Conservation (phyloP, 108 stramenopile genomes). For the Cyclotella choctawhatcheeana region DNA sequence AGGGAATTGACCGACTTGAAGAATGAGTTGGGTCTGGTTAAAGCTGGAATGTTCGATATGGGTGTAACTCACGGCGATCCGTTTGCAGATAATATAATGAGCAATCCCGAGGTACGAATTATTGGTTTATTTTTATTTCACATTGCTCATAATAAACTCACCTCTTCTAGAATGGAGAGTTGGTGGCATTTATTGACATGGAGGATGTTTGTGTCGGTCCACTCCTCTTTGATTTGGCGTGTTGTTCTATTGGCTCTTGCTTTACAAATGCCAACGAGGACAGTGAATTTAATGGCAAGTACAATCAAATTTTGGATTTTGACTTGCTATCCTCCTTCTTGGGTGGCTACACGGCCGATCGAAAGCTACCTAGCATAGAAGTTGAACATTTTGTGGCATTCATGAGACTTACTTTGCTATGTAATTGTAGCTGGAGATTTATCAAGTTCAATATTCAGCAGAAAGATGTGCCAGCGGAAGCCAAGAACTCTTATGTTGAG, state of each 20-base stretch:
- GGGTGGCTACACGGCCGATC: not conserved
- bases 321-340: not conserved
- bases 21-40: not conserved
- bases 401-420: constrained; percentile 3
- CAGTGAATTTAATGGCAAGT: not conserved
- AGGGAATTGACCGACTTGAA: not conserved
- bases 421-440: constrained; percentile 8
- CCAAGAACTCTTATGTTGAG: not conserved
- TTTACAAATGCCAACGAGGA: not conserved
- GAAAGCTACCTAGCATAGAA: not conserved
- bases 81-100: constrained; percentile 10
- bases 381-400: constrained; percentile 7
- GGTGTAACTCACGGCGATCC: constrained; percentile 6
- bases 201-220: constrained; percentile 11
- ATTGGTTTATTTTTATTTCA: too few species aligned
- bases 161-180: constrained; percentile 1
- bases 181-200: constrained; percentile 10
- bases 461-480: not conserved
- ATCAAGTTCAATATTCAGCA: not conserved
- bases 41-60: not conserved
- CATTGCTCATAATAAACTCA: too few species aligned
- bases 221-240: constrained; percentile 7
- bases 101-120: constrained; percentile 4
- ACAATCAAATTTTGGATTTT: not conserved
- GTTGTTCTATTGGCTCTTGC: constrained; percentile 3